Evolutionary conservation across 2,329 filamentous ascomycete species (phyloP), one percentile per base, ranked within the genome.

Genomic region (Colletotrichum chlorophyti): DNA sequence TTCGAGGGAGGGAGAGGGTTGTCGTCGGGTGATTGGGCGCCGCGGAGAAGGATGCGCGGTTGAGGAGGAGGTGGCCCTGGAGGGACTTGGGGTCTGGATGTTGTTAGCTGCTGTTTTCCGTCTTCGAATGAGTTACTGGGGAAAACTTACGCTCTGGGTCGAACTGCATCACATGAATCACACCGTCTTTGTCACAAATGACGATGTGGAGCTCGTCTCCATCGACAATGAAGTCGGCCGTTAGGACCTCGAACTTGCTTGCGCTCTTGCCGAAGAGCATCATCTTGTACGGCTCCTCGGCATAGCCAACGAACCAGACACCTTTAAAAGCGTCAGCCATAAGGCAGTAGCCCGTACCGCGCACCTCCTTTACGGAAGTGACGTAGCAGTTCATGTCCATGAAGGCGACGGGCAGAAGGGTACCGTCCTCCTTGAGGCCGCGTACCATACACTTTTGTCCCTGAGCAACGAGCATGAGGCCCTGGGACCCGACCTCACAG

Each of bases 381-480:
- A 97, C 91, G 68, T 97, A 95, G 73, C 91, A 96, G 75, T 91
- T 95, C 87, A 97, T 96, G 69, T 99, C 95, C 82, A 99, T 90
- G 70, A 99, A 99, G 0, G 95, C 95, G 4, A 99, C 94, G 0
- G 95, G 95, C 1, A 98, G 80, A 49, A 98, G 83, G 1, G 91
- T 93, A 1, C 93, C 92, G 70, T 99, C 95, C 72, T 99, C 95
- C 72, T 97, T 97, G 3, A 99, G 82, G 35, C 95, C 95, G 58
- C 95, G 84, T 1, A 99, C 93, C 90, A 99, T 96, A 72, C 93
- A 94, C 74, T 99, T 99, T 69, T 97, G 93, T 1, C 95, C 95
- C 70, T 99, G 95, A 0, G 93, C 93, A 35, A 91, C 91, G 61
- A 95, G 88, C 81, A 96, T 87, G 65, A 94, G 92, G 1, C 91